These are phyloP conservation scores for Dissophora globulifera DNA, from an alignment of 192 early-diverging fungal species.

Conservation along the genomic window DNA sequence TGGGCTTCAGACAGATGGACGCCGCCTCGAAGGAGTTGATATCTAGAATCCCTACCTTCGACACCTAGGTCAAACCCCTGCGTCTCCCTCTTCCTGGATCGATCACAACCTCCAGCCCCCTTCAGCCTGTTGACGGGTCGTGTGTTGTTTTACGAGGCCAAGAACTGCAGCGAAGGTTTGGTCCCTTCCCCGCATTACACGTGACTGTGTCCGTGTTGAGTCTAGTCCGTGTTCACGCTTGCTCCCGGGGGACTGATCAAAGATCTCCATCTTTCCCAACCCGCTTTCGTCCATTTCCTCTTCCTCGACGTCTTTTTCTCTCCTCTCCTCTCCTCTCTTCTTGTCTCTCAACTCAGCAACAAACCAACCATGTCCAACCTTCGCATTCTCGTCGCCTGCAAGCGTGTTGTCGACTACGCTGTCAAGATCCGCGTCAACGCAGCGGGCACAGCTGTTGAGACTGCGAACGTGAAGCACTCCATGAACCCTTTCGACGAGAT, in stretches of 20 bases:
- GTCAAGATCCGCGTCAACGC: slow-evolving; percentile 98
- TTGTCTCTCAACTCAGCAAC: background rate
- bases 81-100: too few species aligned
- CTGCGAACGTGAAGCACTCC: slow-evolving; percentile 93
- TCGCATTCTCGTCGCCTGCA: slow-evolving; percentile 91
- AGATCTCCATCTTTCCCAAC: slow-evolving; percentile 8
- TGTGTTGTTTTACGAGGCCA: too few species aligned
- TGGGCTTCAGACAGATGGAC: too few species aligned
- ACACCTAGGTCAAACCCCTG: too few species aligned
- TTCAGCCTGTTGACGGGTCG: too few species aligned
- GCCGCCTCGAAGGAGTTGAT: too few species aligned
- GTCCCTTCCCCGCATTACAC: slow-evolving; percentile 16
- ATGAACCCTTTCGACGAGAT: slow-evolving; percentile 99
- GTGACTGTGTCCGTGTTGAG: slow-evolving; percentile 16
- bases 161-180: too few species aligned
- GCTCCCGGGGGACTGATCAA: slow-evolving; percentile 29
- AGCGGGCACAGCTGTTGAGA: slow-evolving; percentile 89
- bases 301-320: background rate
- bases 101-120: too few species aligned
- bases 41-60: too few species aligned
- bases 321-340: background rate
- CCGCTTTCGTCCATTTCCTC: background rate
- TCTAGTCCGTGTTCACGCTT: background rate
- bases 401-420: slow-evolving; percentile 98
- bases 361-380: slow-evolving; percentile 45